Base-by-base conservation (phyloP, 2,329 filamentous ascomycete genomes). In the Simplicillium aogashimaense region DNA sequence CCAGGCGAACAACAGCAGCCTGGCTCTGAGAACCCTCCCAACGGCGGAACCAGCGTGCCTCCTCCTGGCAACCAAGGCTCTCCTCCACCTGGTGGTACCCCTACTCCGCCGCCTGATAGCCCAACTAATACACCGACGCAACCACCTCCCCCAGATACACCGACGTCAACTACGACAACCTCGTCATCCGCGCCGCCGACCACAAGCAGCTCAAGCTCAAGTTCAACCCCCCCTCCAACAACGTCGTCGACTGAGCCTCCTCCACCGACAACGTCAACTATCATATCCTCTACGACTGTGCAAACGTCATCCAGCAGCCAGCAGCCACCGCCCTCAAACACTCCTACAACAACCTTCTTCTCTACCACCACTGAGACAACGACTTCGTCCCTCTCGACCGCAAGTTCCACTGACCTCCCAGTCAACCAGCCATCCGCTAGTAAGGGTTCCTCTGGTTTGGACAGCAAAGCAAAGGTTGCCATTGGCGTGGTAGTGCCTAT, bases 401-500 rank as follows among this genome's bases (percentile, higher is more conserved):
- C 58, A 7, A 42, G n/a, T 12, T 37, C 16, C 20, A 57, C 6
- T 50, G 51, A 45, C 49, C 53, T 53, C 37, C 46, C 40, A 41
- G 50, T 56, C 11, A 51, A 53, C 1, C 51, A 57, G 7, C 20
- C 20, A 25, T 25, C 20, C 20, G 20, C 20, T 25, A 47, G 51
- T 30, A 43, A 50, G 9, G 37, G 48, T 7, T 41, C 56, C n/a
- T 56, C 63, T 6, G 73, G 76, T 2, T 63, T 89, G 7, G 66
- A 58, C 48, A 71, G 72, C 36, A 70, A 73, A 29, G 83, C 82
- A 36, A 89, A 77, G 50, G 95, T 94, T 45, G 90, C 92, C 7
- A 81, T 97, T 38, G 90, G 89, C 3, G 92, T 98, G 1, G 87
- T 95, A 6, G 85, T 97, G 2, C 92, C 92, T 4, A 90, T 98